phyloP scores from a whole-genome alignment of 2,329 filamentous ascomycete genomes.

The Aspergillus fumigatiaffinis region DNA sequence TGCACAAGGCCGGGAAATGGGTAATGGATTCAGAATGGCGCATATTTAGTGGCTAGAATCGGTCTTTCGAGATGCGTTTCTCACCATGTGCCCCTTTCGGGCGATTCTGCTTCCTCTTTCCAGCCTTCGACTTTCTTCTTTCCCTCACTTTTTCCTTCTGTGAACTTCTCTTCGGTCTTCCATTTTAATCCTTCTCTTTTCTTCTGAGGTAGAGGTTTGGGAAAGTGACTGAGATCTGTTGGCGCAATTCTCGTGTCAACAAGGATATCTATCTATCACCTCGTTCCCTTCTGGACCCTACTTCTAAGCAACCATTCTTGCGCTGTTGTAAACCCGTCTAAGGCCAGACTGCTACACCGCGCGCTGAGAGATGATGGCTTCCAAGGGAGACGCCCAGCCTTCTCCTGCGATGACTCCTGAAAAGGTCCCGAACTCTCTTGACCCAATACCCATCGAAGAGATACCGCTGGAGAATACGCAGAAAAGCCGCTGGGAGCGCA shows the following conservation, averaged over 20 bases:
- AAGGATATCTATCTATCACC: not conserved
- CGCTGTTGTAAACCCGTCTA: not conserved
- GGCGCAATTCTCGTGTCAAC: not conserved
- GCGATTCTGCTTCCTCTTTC: not conserved
- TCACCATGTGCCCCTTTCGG: not conserved
- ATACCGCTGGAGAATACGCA: conserved; percentile 22
- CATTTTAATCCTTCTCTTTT: not conserved
- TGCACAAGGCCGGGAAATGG: not conserved
- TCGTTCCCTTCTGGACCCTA: not conserved
- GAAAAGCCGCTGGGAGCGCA: conserved; percentile 49
- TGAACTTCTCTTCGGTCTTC: not conserved
- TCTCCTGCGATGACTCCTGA: not conserved
- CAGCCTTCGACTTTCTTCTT: not conserved
- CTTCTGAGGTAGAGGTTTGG: not conserved
- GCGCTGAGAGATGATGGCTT: not conserved
- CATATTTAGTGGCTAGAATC: not conserved
- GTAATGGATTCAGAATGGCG: not conserved
- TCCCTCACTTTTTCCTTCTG: not conserved
- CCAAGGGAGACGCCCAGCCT: not conserved
- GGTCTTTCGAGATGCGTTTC: not conserved
- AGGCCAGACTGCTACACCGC: not conserved
- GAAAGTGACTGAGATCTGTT: not conserved
- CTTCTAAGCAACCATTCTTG: not conserved
- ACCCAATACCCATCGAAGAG: conserved; percentile 14
- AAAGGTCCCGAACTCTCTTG: not conserved